Percentiles rank a stretch among this genome's conserved stretches.
Conservation (phyloP, 164 flowering plant genomes). For the Saururus chinensis region DNA sequence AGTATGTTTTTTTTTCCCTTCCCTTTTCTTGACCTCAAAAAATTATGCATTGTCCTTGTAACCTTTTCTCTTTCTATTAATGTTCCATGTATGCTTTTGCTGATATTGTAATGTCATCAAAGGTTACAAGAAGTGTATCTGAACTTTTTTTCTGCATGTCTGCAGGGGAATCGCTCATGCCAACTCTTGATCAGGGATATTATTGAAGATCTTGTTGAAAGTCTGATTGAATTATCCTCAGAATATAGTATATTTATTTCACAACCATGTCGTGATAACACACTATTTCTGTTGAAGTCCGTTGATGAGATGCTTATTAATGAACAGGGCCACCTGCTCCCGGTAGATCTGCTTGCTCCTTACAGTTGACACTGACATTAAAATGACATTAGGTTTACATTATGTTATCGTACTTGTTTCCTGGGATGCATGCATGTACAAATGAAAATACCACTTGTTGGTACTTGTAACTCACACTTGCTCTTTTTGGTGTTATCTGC, state of each 20-base stretch:
- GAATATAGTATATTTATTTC: slow-evolving; percentile 62
- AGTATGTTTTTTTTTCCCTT: slow-evolving; percentile 23
- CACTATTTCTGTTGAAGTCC: slow-evolving; percentile 62
- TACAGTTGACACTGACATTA: background rate
- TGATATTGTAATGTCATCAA: background rate
- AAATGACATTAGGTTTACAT: background rate
- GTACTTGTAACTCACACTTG: background rate
- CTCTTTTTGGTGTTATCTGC: slow-evolving; percentile 15
- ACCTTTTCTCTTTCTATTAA: no score
- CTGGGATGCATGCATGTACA: no score
- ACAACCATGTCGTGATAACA: slow-evolving; percentile 97
- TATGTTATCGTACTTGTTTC: background rate
- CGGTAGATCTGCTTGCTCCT: slow-evolving; percentile 32
- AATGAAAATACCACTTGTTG: no score
- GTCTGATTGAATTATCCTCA: slow-evolving; percentile 45
- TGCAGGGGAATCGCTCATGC: slow-evolving; percentile 49
- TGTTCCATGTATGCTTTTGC: background rate
- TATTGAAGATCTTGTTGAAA: slow-evolving; percentile 58
- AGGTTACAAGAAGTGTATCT: background rate
- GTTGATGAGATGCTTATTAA: slow-evolving; percentile 83
- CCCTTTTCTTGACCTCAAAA: background rate
- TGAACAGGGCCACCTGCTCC: slow-evolving; percentile 59
- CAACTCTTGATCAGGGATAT: slow-evolving; percentile 56
- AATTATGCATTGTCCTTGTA: no score
- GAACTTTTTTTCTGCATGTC: slow-evolving; percentile 2